Conservation (phyloP, 768 basidiomycete species). For the Termitomyces sp. region DNA sequence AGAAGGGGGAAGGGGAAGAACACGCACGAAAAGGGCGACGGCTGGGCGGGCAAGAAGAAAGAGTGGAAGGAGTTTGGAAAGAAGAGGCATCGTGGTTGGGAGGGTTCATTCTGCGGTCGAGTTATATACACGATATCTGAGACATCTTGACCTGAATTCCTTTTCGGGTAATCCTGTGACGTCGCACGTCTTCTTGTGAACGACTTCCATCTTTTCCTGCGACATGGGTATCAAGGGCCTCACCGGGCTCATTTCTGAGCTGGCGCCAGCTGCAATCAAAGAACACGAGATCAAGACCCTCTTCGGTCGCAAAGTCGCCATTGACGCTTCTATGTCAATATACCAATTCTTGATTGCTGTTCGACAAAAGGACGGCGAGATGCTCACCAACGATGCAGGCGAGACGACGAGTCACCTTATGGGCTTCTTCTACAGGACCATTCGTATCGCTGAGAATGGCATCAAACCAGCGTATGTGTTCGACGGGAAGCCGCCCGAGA, state of each 20-base stretch:
- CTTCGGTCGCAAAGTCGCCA: constrained; percentile 96
- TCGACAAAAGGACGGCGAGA: constrained; percentile 91
- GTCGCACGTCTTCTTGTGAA: neutral
- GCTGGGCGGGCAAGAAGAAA: constrained; percentile 6
- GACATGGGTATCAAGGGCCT: constrained; percentile 94
- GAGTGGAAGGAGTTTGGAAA: constrained; percentile 7
- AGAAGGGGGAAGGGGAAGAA: neutral
- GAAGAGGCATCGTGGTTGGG: constrained; percentile 1
- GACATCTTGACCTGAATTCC: neutral
- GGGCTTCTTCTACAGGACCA: constrained; percentile 98
- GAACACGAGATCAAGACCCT: constrained; percentile 96
- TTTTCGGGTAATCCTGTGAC: neutral
- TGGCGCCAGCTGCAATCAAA: constrained; percentile 83
- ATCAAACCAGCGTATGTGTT: constrained; percentile 98
- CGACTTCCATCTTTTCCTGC: constrained; percentile 1
- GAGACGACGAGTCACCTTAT: constrained; percentile 98
- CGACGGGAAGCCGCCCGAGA: constrained; percentile 95
- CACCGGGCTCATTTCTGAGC: constrained; percentile 81
- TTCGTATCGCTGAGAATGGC: constrained; percentile 97
- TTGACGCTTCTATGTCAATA: constrained; percentile 97
- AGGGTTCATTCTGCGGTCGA: neutral
- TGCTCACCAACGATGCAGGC: constrained; percentile 95
- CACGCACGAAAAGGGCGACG: constrained; percentile 2
- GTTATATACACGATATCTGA: constrained; percentile 7
- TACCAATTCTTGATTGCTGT: constrained; percentile 99